Conservation (phyloP, 192 early-diverging fungal genomes). For the Entomortierella parvispora region DNA sequence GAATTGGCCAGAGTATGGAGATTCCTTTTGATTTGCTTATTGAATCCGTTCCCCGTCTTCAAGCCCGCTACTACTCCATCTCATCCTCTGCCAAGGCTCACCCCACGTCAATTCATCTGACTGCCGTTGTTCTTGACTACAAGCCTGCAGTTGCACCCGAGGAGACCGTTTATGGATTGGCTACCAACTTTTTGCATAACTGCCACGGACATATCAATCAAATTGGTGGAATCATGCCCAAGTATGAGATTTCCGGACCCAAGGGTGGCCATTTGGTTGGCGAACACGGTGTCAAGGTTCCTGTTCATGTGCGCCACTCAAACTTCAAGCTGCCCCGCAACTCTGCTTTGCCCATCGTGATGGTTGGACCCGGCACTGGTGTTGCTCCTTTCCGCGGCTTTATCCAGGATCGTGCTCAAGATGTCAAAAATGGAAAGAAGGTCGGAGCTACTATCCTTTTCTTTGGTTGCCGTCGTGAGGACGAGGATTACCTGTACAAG, state of each 20-base stretch:
- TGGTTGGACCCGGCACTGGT: constrained; percentile 99
- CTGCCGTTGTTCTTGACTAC: constrained; percentile 91
- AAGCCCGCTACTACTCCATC: constrained; percentile 96
- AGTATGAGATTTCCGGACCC: constrained; percentile 59
- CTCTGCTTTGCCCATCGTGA: constrained; percentile 83
- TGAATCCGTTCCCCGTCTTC: constrained; percentile 83
- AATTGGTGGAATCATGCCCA: constrained; percentile 37
- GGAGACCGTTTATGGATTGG: constrained; percentile 80
- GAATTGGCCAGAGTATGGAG: constrained; percentile 55
- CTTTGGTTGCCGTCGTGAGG: constrained; percentile 90
- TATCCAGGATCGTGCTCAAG: constrained; percentile 85
- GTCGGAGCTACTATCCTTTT: constrained; percentile 92
- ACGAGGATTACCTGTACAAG: constrained; percentile 91
- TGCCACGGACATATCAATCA: constrained; percentile 62
- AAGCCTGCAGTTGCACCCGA: constrained; percentile 57
- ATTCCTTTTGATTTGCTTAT: constrained; percentile 88
- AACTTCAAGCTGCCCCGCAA: constrained; percentile 93
- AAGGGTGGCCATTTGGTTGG: constrained; percentile 40
- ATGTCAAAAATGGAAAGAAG: constrained; percentile 65
- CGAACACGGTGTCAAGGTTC: constrained; percentile 65
- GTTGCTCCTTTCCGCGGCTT: constrained; percentile 99
- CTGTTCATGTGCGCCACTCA: constrained; percentile 90
- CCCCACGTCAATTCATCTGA: constrained; percentile 83
- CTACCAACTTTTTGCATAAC: constrained; percentile 88
- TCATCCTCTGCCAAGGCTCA: constrained; percentile 87